A percentile compares a stretch with the other conserved stretches of the same genome.
Conservation (phyloP, 176 grass and related monocot genomes). For the bread wheat (Triticum aestivum) region DNA sequence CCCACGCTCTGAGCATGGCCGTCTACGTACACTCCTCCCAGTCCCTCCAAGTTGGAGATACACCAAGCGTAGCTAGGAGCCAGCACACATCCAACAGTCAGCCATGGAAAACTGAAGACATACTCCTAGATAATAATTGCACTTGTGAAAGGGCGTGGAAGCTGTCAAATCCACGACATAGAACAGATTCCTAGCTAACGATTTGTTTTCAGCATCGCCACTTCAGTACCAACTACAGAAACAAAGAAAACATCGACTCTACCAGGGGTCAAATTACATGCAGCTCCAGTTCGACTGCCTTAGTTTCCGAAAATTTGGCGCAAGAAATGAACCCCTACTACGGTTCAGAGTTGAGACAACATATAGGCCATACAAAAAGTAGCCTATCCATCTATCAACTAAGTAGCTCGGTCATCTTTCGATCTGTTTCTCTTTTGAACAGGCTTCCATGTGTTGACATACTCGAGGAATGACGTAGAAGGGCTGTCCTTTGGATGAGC, state of each 20-base stretch:
- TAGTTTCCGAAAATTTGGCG: not conserved
- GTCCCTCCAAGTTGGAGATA: not conserved
- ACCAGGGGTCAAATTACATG: not conserved
- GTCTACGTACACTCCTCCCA: too few species aligned
- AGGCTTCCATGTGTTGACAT: conserved; percentile 80
- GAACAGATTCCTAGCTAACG: not conserved
- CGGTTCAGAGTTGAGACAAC: not conserved
- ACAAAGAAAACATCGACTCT: not conserved
- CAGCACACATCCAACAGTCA: not conserved
- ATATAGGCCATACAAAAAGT: not conserved
- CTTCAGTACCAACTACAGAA: not conserved
- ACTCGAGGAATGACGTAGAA: conserved; percentile 65
- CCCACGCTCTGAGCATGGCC: not conserved
- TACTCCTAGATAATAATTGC: not conserved
- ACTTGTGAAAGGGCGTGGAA: not conserved
- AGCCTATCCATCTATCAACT: not conserved
- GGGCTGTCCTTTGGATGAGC: conserved; percentile 72
- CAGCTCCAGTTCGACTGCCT: conserved; percentile 8
- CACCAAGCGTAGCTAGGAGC: not conserved
- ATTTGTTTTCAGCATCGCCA: not conserved
- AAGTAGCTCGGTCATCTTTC: conserved; percentile 47
- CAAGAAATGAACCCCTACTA: not conserved
- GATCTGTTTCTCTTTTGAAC: conserved; percentile 33
- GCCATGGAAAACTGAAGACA: not conserved
- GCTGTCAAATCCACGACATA: not conserved